Evolutionary conservation across 1,284 basidiomycete genomes (phyloP), one percentile per base, ranked within the genome.

Genomic region (Ceratobasidium sp.): DNA sequence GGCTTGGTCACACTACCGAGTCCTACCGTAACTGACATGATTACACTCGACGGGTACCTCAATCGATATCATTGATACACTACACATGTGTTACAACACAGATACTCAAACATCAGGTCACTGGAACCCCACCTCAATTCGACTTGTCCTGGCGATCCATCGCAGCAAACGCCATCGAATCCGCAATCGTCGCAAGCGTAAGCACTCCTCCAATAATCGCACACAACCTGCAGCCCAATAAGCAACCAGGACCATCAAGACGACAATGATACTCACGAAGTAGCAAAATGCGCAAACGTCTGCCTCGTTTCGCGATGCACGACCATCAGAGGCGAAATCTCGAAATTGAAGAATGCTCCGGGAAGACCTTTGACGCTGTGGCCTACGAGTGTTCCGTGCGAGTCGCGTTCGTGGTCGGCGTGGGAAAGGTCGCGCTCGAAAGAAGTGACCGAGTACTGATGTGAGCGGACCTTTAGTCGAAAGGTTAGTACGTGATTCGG

Each of bases 121-220:
- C n/a, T n/a, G n/a, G n/a, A n/a, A 13, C 37, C 37, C 37, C 37
- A 39, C 37, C 31, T 39, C 37, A 39, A 39, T 13, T 13, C 9
- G 37, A 39, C 37, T 39, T 39, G 1, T 39, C 37, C 37, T 39
- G 37, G 1, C 37, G 8, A 1, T 39, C 86, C 61, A 86, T 86
- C 19, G 92, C 90, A n/a, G 90, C 90, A 79, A 98, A 98, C 76
- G 98, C 87, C 74, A 93, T 84, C 75, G 93, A 90, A 82, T 99
- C 97, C 63, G 98, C 78, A 22, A 99, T 85, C 0, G 93, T 92
- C 14, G 96, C 96, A 29, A 99, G 90, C 0, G 98, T 99, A 64
- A 99, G 84, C 9, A 99, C 95, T 79, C 98, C 97, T 77, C 97
- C 97, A 49, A 99, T 90, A 79, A 99, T 98, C 3, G 98, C 98